phyloP scores from a whole-genome alignment of 495 filamentous ascomycete genomes.

The Pyrenopolyporus hunteri region DNA sequence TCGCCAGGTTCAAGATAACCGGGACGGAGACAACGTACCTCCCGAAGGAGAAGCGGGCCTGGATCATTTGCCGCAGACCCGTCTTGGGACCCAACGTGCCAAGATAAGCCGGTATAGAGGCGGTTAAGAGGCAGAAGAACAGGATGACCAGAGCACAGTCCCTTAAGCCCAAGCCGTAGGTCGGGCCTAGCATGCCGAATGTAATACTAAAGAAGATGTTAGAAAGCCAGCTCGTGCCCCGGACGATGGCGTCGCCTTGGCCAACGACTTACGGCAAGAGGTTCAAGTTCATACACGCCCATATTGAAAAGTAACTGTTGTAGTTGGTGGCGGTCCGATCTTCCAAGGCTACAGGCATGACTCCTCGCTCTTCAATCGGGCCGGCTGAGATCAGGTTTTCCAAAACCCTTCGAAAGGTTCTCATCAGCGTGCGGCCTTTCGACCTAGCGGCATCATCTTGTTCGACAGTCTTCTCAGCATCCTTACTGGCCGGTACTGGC shows the following conservation, averaged over 20 bases:
- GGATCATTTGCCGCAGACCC: constrained; percentile 62
- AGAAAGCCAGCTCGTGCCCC: constrained; percentile 20
- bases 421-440: background rate
- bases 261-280: constrained; percentile 47
- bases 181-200: constrained; percentile 61
- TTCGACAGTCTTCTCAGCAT: constrained; percentile 14
- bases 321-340: constrained; percentile 56
- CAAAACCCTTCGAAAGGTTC: background rate
- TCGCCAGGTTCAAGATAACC: constrained; percentile 57
- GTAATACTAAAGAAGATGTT: constrained; percentile 52
- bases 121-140: constrained; percentile 60
- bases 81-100: constrained; percentile 57
- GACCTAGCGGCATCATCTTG: constrained; percentile 10
- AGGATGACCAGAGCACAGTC: constrained; percentile 58
- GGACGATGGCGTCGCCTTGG: background rate
- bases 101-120: constrained; percentile 57
- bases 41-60: constrained; percentile 61
- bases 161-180: constrained; percentile 55
- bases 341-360: constrained; percentile 57
- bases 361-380: constrained; percentile 54
- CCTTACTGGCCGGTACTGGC: background rate
- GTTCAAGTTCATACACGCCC: constrained; percentile 52
- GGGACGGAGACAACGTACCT: constrained; percentile 52
- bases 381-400: constrained; percentile 11
- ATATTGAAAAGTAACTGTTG: constrained; percentile 55